These are phyloP conservation scores for Parmelia sp. DNA, from an alignment of 495 filamentous ascomycete species.

Conservation along the genomic window DNA sequence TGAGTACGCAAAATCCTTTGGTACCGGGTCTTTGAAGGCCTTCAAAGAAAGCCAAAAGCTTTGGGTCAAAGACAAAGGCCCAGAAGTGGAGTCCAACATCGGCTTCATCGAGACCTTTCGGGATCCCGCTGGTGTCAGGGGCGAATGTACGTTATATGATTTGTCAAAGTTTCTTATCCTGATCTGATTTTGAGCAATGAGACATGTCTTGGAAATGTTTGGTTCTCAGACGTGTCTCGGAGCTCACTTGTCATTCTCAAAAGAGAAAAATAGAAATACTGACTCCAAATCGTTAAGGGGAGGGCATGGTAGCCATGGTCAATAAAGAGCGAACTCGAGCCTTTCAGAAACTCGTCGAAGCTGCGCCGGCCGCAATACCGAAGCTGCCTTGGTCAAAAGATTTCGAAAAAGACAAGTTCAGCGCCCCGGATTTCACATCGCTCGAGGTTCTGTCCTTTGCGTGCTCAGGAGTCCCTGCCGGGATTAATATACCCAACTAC, in stretches of 20 bases:
- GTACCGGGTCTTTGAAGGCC: slow-evolving; percentile 72
- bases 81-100: slow-evolving; percentile 82
- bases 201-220: no score
- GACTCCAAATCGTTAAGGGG: no score
- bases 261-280: no score
- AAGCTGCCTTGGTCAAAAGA: slow-evolving; percentile 80
- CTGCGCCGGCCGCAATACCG: slow-evolving; percentile 75
- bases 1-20: slow-evolving; percentile 79
- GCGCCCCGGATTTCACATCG: slow-evolving; percentile 90
- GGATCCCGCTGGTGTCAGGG: slow-evolving; percentile 84
- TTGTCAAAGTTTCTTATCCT: no score
- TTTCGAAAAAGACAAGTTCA: slow-evolving; percentile 93
- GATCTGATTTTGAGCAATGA: no score
- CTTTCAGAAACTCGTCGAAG: slow-evolving; percentile 78
- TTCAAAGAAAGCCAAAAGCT: slow-evolving; percentile 86
- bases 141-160: no score
- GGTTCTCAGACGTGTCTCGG: no score
- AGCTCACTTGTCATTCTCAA: no score
- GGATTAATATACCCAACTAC: slow-evolving; percentile 76
- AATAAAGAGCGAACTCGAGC: slow-evolving; percentile 83
- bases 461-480: slow-evolving; percentile 69
- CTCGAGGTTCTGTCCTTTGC: slow-evolving; percentile 70
- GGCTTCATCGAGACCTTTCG: slow-evolving; percentile 96
- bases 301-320: slow-evolving; percentile 65
- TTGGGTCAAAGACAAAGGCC: slow-evolving; percentile 90